Evolutionary conservation across 2,329 filamentous ascomycete species (phyloP).

Genomic region (Hymenoscyphus repandus): DNA sequence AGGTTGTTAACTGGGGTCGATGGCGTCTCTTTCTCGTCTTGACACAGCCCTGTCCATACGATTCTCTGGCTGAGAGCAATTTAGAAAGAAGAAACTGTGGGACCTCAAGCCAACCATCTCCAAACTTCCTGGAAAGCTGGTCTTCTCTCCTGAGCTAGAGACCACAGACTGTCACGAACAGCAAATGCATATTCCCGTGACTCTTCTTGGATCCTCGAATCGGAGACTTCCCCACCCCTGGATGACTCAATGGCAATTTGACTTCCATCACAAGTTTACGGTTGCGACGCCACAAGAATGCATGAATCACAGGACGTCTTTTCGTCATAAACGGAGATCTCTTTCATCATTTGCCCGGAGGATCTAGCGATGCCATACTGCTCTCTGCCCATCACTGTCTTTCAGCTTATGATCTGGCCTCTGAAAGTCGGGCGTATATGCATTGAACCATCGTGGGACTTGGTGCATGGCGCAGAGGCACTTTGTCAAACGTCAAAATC

Average conservation of each 20-base stretch:
- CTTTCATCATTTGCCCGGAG: neutral
- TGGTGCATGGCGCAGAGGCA: slow-evolving; percentile 2
- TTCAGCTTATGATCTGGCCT: slow-evolving; percentile 3
- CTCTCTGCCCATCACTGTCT: neutral
- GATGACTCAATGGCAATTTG: neutral
- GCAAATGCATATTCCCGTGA: slow-evolving; percentile 1
- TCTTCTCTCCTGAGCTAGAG: too few relatives aligned
- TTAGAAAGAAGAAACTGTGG: too few relatives aligned
- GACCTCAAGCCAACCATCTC: too few relatives aligned
- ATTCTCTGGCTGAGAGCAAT: too few relatives aligned
- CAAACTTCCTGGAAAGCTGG: too few relatives aligned
- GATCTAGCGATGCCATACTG: neutral
- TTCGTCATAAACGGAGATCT: slow-evolving; percentile 1
- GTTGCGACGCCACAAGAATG: neutral
- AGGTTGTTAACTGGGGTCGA: too few relatives aligned
- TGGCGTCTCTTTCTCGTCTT: too few relatives aligned
- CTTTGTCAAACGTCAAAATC: slow-evolving; percentile 3
- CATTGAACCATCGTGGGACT: neutral
- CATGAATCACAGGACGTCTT: slow-evolving; percentile 3
- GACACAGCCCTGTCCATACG: too few relatives aligned
- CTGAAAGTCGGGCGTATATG: too few relatives aligned
- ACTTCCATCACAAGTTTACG: too few relatives aligned
- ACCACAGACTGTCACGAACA: neutral
- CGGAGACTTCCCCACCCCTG: neutral
- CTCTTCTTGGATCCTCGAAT: slow-evolving; percentile 7